These are phyloP conservation scores for Ophiostoma populinum DNA, from an alignment of 2,329 filamentous ascomycete species.

Conservation along the genomic window DNA sequence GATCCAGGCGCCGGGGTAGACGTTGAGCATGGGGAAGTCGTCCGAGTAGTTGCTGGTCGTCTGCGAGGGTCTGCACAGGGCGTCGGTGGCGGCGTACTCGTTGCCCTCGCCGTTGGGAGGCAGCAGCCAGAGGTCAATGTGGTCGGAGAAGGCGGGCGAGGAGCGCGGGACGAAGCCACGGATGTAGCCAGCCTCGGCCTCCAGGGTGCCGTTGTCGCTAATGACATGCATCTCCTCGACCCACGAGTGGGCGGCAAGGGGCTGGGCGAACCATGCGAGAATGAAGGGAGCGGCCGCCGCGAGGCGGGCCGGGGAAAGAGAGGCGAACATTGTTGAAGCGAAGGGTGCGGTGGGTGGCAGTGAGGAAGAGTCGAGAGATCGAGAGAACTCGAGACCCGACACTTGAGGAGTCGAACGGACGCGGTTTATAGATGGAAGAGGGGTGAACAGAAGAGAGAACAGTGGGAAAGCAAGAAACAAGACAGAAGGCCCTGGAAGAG, in stretches of 20 bases:
- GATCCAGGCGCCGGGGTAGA: constrained; percentile 42
- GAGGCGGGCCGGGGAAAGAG: neutral
- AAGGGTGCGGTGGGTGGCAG: neutral
- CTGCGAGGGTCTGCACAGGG: constrained; percentile 49
- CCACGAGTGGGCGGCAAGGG: constrained; percentile 54
- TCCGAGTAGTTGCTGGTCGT: constrained; percentile 35
- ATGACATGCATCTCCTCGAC: constrained; percentile 60
- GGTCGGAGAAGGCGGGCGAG: constrained; percentile 37
- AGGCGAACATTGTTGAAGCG: neutral
- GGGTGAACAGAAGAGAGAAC: neutral
- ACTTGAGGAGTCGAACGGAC: neutral
- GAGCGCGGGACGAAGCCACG: constrained; percentile 49
- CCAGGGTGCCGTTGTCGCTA: constrained; percentile 54
- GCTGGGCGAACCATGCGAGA: constrained; percentile 6
- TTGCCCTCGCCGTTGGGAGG: constrained; percentile 35
- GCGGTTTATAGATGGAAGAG: neutral
- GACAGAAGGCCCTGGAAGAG: too few relatives aligned
- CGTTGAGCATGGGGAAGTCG: constrained; percentile 44
- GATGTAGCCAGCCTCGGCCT: constrained; percentile 55
- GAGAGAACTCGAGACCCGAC: neutral
- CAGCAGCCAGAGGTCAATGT: constrained; percentile 43
- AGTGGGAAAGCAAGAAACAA: neutral
- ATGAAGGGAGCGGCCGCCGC: neutral
- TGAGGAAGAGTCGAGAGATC: neutral
- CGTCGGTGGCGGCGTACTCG: constrained; percentile 28